Base-by-base conservation (phyloP, 2,329 filamentous ascomycete genomes). In the Ophiocordyceps camponoti-saundersi region DNA sequence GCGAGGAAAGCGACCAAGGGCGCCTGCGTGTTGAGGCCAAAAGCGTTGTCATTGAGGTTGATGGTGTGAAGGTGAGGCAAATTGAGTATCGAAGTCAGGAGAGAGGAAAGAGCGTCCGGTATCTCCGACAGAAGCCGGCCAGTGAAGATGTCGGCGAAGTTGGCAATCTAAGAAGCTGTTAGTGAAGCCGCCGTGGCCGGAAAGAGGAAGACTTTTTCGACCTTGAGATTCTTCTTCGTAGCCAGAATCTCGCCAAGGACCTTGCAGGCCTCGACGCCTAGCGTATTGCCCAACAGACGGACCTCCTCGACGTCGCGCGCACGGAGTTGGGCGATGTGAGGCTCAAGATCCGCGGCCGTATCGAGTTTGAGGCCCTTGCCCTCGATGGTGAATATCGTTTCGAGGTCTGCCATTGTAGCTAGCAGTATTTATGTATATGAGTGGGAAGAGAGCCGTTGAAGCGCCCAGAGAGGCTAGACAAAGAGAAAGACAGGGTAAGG, bases 81-180 rank as follows among this genome's bases (percentile, higher is more conserved):
- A 59, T 88, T 83, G 48, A 95, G 79, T 41, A 96, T 80, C 4
- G 90, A 82, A 40, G 81, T 88, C 47, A 98, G 80, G 44, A 98
- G 80, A 49, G 78, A 80, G 43, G 84, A 85, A 47, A 98, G 78
- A 8, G 92, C 90, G 53, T 83, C 82, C 44, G 92, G 92, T 52
- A 98, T 98, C 64, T 98, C 92, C 64, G 80, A 84, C 52, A 96
- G 79, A 43, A 96, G 78, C 54, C 92, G 86, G 30, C 85, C 86
- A 49, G 92, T 98, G 71, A 96, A 98, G 70, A 98, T 95, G 64
- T 98, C 92, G 63, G 89, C 89, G 48, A 98, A 73, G 67, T 95
- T 94, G 59, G 85, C 89, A 59, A 81, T 71, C 79, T 81, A 21
- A 23, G n/a, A 20, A 20, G 16, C 16, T 12, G 44, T 48, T 21